A percentile compares a stretch with the other conserved stretches of the same genome.
These are phyloP conservation scores for Panicum miliaceum DNA, from an alignment of 176 grass and related monocot genomes.

Conservation along the genomic window DNA sequence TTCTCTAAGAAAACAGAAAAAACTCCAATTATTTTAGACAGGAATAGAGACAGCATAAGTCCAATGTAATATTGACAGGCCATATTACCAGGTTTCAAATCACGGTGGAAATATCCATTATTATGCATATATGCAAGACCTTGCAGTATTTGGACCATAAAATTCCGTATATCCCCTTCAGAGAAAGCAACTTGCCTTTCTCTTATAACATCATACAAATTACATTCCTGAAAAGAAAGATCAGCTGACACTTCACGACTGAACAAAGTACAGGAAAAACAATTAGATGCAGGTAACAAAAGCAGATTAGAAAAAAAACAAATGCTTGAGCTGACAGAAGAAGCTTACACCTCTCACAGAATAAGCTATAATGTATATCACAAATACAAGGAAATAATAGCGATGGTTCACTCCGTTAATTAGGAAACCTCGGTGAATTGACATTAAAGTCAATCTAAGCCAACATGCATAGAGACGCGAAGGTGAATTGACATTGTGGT, in stretches of 20 bases:
- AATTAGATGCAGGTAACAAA: neutral
- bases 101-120: constrained; percentile 95
- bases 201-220: constrained; percentile 87
- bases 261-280: neutral
- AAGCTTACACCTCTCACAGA: neutral
- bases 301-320: neutral
- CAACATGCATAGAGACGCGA: neutral
- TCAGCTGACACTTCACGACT: neutral
- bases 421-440: neutral
- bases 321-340: constrained; percentile 15
- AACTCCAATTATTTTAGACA: constrained; percentile 19
- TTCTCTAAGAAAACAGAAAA: constrained; percentile 57
- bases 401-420: neutral
- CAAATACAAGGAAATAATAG: constrained; percentile 11
- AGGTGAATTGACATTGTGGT: neutral
- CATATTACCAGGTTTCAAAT: constrained; percentile 87
- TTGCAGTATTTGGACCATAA: constrained; percentile 78
- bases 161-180: constrained; percentile 68
- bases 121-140: constrained; percentile 93
- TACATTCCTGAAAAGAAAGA: constrained; percentile 55
- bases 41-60: constrained; percentile 18
- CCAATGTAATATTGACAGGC: constrained; percentile 23
- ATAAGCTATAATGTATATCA: neutral
- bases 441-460: neutral
- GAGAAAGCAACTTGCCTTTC: constrained; percentile 59